phyloP scores from a whole-genome alignment of 257 asterid genomes.

The Solanum etuberosum region DNA sequence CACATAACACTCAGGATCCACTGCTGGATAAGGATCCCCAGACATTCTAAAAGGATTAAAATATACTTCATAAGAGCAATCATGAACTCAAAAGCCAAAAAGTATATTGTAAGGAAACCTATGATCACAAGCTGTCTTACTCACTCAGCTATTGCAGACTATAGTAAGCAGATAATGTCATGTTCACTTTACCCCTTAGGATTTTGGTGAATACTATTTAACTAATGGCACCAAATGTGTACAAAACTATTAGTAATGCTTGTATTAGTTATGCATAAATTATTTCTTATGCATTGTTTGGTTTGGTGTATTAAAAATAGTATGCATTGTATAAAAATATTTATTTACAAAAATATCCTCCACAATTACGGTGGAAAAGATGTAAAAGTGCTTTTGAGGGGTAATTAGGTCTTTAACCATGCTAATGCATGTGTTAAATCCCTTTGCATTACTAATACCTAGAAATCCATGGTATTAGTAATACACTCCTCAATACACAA shows the following conservation, averaged over 20 bases:
- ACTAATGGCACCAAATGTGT: background rate
- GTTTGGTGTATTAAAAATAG: background rate
- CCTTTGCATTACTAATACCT: background rate
- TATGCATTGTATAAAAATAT: background rate
- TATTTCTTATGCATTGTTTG: background rate
- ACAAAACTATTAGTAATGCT: background rate
- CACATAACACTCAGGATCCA: background rate
- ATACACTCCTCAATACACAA: background rate
- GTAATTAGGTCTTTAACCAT: background rate
- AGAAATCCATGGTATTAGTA: background rate
- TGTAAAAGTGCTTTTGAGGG: background rate
- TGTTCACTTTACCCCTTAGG: background rate
- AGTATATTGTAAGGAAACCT: background rate
- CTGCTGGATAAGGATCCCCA: background rate
- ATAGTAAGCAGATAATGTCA: background rate
- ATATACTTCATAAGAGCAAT: conserved; percentile 1
- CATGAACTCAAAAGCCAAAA: background rate
- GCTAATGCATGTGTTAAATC: background rate
- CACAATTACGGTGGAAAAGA: background rate
- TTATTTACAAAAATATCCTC: background rate
- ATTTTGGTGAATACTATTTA: background rate
- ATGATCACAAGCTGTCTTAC: background rate
- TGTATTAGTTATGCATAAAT: too few species aligned
- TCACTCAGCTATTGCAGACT: background rate
- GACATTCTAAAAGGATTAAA: background rate